phyloP scores from a whole-genome alignment of 2,329 filamentous ascomycete genomes.

The Fusarium ambrosium region DNA sequence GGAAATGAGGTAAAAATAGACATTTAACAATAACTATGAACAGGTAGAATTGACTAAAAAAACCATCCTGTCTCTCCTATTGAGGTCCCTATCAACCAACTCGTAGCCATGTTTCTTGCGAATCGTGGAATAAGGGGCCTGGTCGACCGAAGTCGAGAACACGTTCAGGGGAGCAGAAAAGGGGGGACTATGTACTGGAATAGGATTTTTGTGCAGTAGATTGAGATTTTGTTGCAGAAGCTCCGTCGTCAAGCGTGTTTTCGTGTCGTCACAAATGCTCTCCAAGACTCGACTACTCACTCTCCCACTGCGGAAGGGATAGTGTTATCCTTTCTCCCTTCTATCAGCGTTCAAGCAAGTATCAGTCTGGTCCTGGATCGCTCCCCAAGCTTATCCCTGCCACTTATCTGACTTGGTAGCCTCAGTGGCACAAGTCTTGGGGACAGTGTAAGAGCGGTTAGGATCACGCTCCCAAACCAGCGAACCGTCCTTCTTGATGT shows the following conservation, averaged over 20 bases:
- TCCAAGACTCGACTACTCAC: neutral
- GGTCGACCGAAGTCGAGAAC: neutral
- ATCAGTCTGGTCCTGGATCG: neutral
- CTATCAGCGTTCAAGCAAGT: neutral
- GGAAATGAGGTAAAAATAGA: neutral
- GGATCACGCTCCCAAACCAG: constrained; percentile 76
- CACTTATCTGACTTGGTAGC: constrained; percentile 48
- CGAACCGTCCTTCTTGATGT: constrained; percentile 65
- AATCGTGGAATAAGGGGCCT: neutral
- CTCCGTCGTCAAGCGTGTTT: neutral
- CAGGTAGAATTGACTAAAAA: neutral
- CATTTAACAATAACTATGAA: neutral
- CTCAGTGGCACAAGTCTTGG: constrained; percentile 48
- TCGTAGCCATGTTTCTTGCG: neutral
- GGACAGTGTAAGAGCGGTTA: constrained; percentile 57
- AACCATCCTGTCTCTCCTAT: neutral
- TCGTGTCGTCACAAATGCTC: neutral
- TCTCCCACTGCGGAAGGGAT: neutral
- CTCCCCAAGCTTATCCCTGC: constrained; percentile 38
- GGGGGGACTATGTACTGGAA: neutral
- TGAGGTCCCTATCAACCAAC: neutral
- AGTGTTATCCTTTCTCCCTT: neutral
- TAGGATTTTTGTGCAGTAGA: neutral
- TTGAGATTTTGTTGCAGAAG: neutral
- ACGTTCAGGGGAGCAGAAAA: neutral